Percentiles rank a stretch among this genome's conserved stretches.
These are phyloP conservation scores for Pseudozyma tsukubaensis DNA, from an alignment of 1,284 basidiomycete genomes.

Conservation along the genomic window DNA sequence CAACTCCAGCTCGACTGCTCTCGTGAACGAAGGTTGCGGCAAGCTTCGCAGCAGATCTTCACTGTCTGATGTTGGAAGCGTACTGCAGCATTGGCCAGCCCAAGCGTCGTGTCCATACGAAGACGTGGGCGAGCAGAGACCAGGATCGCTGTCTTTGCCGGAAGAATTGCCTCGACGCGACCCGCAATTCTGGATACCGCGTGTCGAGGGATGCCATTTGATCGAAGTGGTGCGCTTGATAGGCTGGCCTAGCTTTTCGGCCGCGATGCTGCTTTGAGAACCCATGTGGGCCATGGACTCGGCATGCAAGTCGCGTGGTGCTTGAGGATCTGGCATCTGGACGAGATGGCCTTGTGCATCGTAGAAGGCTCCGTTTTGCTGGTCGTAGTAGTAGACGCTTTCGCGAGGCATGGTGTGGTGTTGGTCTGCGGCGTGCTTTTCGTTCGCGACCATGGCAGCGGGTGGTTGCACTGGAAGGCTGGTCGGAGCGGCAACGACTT, in stretches of 20 bases:
- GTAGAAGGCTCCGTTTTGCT: slow-evolving; percentile 30
- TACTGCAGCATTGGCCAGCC: slow-evolving; percentile 5
- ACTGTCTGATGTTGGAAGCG: slow-evolving; percentile 24
- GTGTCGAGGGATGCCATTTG: slow-evolving; percentile 42
- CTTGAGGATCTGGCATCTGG: background rate
- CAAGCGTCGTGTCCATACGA: slow-evolving; percentile 16
- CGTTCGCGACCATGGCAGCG: slow-evolving; percentile 1
- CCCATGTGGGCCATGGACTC: background rate
- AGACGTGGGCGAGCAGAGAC: slow-evolving; percentile 4
- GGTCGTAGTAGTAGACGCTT: slow-evolving; percentile 39
- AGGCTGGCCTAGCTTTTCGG: background rate
- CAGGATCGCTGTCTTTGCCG: slow-evolving; percentile 11
- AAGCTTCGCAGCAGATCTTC: slow-evolving; percentile 16
- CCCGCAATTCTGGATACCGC: slow-evolving; percentile 4
- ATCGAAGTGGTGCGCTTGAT: slow-evolving; percentile 32
- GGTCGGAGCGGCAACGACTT: slow-evolving; percentile 17
- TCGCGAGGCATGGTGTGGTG: slow-evolving; percentile 1
- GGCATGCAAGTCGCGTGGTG: too few relatives aligned
- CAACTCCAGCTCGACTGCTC: slow-evolving; percentile 39
- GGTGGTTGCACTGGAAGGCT: slow-evolving; percentile 4
- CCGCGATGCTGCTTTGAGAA: background rate
- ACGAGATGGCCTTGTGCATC: slow-evolving; percentile 22
- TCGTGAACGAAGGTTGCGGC: slow-evolving; percentile 14
- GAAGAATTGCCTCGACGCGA: slow-evolving; percentile 11
- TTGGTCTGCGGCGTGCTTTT: too few relatives aligned